A percentile compares a stretch with the other conserved stretches of the same genome.
phyloP scores from a whole-genome alignment of 2,329 filamentous ascomycete species.

The Talaromyces sp. region DNA sequence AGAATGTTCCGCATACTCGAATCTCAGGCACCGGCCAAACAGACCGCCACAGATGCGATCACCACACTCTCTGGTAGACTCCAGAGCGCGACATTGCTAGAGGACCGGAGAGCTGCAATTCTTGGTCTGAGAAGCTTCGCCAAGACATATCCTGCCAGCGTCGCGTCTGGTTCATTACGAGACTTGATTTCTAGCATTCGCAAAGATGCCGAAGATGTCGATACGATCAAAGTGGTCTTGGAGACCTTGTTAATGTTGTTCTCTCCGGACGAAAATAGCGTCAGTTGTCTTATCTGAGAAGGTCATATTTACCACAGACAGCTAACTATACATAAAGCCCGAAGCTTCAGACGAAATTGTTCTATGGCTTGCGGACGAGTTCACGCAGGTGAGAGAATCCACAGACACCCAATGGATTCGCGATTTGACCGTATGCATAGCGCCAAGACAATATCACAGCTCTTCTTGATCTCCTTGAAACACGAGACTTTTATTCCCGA shows the following conservation, averaged over 20 bases:
- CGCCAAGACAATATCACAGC: constrained; percentile 93
- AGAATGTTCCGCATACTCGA: constrained; percentile 56
- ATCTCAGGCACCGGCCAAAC: constrained; percentile 79
- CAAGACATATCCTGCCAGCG: constrained; percentile 92
- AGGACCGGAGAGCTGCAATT: constrained; percentile 90
- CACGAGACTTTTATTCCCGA: constrained; percentile 80
- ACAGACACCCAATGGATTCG: constrained; percentile 8
- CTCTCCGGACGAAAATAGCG: constrained; percentile 59
- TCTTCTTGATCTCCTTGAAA: constrained; percentile 82
- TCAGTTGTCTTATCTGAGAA: constrained; percentile 30
- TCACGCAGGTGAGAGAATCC: constrained; percentile 66
- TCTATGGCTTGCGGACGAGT: constrained; percentile 94
- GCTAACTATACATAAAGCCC: constrained; percentile 49
- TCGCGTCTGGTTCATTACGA: constrained; percentile 86
- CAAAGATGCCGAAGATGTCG: constrained; percentile 88
- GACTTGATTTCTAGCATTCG: constrained; percentile 79
- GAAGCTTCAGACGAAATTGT: constrained; percentile 96
- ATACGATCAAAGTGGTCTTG: constrained; percentile 90
- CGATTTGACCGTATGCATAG: constrained; percentile 50
- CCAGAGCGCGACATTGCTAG: constrained; percentile 81
- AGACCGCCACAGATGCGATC: constrained; percentile 94
- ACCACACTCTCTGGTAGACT: constrained; percentile 81
- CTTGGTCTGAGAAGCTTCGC: constrained; percentile 91
- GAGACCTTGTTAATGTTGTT: constrained; percentile 96
- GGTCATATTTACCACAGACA: not conserved